phyloP scores from a whole-genome alignment of 768 basidiomycete genomes.

The Boletus rubropictus region DNA sequence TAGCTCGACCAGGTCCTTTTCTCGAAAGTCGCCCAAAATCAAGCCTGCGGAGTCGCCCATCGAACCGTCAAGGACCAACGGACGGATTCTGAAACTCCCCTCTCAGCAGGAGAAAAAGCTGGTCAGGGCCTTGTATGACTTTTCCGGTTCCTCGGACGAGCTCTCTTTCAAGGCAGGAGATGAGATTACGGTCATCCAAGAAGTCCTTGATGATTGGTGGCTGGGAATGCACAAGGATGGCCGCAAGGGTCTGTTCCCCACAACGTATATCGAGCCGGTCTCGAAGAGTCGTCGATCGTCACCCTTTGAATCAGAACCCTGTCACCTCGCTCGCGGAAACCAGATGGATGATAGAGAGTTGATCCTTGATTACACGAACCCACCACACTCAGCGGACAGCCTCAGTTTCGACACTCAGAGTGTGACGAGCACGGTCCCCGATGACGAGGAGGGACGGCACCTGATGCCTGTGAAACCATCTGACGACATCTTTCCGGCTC shows the following conservation, averaged over 20 bases:
- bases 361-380: conserved; percentile 15
- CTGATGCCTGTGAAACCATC: conserved; percentile 27
- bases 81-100: conserved; percentile 46
- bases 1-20: conserved; percentile 32
- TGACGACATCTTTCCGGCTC: conserved; percentile 20
- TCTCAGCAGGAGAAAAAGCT: conserved; percentile 46
- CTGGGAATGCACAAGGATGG: conserved; percentile 66
- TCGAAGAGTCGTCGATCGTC: conserved; percentile 22
- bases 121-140: conserved; percentile 72
- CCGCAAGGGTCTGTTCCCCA: conserved; percentile 75
- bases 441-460: conserved; percentile 41
- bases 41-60: conserved; percentile 19
- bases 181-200: conserved; percentile 68
- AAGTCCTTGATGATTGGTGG: conserved; percentile 90
- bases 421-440: conserved; percentile 38
- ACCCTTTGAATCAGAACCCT: conserved; percentile 30
- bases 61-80: conserved; percentile 26
- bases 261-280: conserved; percentile 57
- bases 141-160: conserved; percentile 71
- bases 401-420: conserved; percentile 33
- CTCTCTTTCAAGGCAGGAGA: conserved; percentile 69
- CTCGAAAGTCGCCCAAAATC: conserved; percentile 25
- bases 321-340: conserved; percentile 7
- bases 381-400: conserved; percentile 21
- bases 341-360: conserved; percentile 24